A percentile compares a stretch with the other conserved stretches of the same genome.
Conservation (phyloP, 371 early-diverging fungal species). For the Smittium culicis region DNA sequence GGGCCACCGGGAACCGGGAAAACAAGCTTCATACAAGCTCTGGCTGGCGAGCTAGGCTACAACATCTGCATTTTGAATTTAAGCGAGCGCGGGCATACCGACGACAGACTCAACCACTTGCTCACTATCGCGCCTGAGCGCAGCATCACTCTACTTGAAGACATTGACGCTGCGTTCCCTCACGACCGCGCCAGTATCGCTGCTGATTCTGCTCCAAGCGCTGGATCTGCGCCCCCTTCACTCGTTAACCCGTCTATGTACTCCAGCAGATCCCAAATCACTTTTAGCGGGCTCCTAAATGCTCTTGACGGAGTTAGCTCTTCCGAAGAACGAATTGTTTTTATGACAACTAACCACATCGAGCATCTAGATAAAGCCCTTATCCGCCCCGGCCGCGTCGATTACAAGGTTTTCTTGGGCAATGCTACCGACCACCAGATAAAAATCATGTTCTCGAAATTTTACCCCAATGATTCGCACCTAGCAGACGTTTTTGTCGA, state of each 20-base stretch:
- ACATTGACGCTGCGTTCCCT: conserved; percentile 97
- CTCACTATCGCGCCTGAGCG: conserved; percentile 89
- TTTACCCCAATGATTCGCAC: conserved; percentile 48
- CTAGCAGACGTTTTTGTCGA: conserved; percentile 60
- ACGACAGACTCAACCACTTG: conserved; percentile 87
- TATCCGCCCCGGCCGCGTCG: conserved; percentile 97
- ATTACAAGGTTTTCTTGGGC: conserved; percentile 80
- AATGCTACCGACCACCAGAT: conserved; percentile 69
- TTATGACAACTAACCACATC: conserved; percentile 99
- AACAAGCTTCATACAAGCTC: conserved; percentile 92
- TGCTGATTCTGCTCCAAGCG: conserved; percentile 79
- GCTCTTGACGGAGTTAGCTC: conserved; percentile 98
- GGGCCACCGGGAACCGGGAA: conserved; percentile 99
- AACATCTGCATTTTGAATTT: conserved; percentile 94
- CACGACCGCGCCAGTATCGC: conserved; percentile 65
- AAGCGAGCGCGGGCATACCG: conserved; percentile 86
- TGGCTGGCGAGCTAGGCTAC: conserved; percentile 93
- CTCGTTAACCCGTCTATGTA: too few relatives aligned
- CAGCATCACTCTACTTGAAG: conserved; percentile 94
- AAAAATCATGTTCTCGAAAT: conserved; percentile 67
- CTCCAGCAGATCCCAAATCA: conserved; percentile 78
- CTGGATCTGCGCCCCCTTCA: conserved; percentile 20
- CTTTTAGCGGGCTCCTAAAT: conserved; percentile 97
- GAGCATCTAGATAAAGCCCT: conserved; percentile 94
- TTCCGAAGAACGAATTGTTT: conserved; percentile 90